Conservation (phyloP, 2,329 filamentous ascomycete genomes). For the Dactylella cylindrospora region DNA sequence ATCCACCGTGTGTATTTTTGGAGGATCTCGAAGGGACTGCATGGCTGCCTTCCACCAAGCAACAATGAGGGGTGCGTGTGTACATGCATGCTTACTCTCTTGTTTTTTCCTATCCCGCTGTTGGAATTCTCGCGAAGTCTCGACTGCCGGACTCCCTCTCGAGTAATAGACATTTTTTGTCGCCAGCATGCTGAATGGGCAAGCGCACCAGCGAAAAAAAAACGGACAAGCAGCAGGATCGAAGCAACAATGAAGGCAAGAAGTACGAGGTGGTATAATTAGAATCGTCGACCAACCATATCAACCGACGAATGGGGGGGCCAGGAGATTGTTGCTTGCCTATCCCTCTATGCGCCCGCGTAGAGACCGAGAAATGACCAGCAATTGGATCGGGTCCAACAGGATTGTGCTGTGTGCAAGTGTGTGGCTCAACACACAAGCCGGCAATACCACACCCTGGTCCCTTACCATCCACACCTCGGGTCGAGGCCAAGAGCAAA, state of each 20-base stretch:
- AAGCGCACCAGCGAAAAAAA: constrained; percentile 1
- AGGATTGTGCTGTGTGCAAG: too few relatives aligned
- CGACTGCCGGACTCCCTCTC: too few relatives aligned
- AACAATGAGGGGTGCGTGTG: constrained; percentile 6
- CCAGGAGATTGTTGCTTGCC: constrained; percentile 6
- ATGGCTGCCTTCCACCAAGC: constrained; percentile 32
- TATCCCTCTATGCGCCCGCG: constrained; percentile 30
- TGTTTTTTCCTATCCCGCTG: background rate
- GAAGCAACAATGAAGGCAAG: too few relatives aligned
- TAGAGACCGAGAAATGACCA: constrained; percentile 35
- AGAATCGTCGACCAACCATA: constrained; percentile 42
- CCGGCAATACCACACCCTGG: constrained; percentile 25
- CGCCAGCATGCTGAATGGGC: constrained; percentile 6
- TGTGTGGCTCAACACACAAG: constrained; percentile 30
- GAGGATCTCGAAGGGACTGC: constrained; percentile 9
- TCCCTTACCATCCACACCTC: constrained; percentile 5
- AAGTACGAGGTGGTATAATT: constrained; percentile 29
- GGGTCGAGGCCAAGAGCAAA: constrained; percentile 31
- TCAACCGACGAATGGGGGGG: constrained; percentile 38
- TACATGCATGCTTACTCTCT: background rate
- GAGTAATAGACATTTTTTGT: background rate
- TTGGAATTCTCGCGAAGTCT: too few relatives aligned
- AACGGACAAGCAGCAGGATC: background rate
- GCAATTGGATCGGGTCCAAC: constrained; percentile 7
- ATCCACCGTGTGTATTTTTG: constrained; percentile 41